phyloP scores from a whole-genome alignment of 2,329 filamentous ascomycete species.

The Anisogramma anomala region DNA sequence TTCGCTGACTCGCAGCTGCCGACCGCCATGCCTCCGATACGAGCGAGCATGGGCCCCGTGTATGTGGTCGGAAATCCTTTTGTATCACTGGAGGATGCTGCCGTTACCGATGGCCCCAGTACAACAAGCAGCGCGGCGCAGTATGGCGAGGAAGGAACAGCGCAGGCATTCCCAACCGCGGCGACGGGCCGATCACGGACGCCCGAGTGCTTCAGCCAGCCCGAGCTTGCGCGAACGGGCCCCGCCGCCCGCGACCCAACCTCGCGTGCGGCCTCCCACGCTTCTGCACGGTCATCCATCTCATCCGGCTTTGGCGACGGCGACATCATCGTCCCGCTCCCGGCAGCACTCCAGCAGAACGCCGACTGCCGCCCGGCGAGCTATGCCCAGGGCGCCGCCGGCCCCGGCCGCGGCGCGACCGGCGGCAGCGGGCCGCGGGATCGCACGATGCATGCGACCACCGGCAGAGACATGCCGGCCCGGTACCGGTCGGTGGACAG shows the following conservation, averaged over 20 bases:
- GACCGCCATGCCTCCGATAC: conserved; percentile 1
- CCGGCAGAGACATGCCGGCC: conserved; percentile 41
- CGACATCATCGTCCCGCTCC: conserved; percentile 39
- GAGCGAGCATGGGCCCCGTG: conserved; percentile 1
- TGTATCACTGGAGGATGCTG: conserved; percentile 19
- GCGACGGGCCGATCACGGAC: conserved; percentile 25
- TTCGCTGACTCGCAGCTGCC: conserved; percentile 3
- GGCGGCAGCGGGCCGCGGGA: conserved; percentile 27
- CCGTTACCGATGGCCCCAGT: conserved; percentile 9
- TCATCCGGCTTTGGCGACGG: conserved; percentile 55
- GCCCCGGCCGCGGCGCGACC: conserved; percentile 24
- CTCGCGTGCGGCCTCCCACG: conserved; percentile 27
- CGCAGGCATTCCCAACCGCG: conserved; percentile 16
- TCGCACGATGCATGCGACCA: conserved; percentile 40
- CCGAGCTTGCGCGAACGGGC: conserved; percentile 26
- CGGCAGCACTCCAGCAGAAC: conserved; percentile 16
- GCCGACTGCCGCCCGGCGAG: background rate
- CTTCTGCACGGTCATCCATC: conserved; percentile 45
- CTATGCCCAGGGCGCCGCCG: background rate
- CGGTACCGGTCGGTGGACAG: conserved; percentile 48
- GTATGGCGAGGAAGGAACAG: conserved; percentile 16
- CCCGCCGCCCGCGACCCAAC: conserved; percentile 26
- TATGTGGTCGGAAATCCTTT: conserved; percentile 13
- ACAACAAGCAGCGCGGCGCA: conserved; percentile 19
- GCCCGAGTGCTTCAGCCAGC: conserved; percentile 29